Percentiles rank a stretch among this genome's conserved stretches.
Evolutionary conservation across 148 eudicot species (phyloP).

Genomic region (Cornus suecica): DNA sequence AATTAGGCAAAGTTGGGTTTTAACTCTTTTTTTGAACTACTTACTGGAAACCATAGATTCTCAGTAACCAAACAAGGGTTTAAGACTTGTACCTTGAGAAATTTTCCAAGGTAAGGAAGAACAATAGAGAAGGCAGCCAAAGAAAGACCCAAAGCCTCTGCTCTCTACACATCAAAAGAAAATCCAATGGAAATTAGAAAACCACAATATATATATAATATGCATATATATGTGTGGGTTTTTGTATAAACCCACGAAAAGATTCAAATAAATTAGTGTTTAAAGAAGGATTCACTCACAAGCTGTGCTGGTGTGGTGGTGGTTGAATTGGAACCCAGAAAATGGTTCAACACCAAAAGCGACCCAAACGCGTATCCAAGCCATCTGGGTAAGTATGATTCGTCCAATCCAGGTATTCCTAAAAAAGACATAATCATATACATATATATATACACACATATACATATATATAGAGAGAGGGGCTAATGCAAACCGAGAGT

Average conservation of each 20-base stretch:
- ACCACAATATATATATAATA: no score
- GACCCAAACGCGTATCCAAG: constrained; percentile 83
- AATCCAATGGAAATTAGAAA: not conserved
- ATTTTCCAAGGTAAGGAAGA: constrained; percentile 67
- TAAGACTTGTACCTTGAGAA: constrained; percentile 48
- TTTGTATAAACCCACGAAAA: not conserved
- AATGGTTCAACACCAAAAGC: constrained; percentile 72
- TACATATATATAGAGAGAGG: constrained; percentile 4
- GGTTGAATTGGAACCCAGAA: constrained; percentile 55
- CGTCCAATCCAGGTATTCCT: constrained; percentile 94
- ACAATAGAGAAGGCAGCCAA: constrained; percentile 72
- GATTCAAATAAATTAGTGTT: not conserved
- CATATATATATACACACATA: constrained; percentile 10
- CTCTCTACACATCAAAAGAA: constrained; percentile 38
- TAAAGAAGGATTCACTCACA: constrained; percentile 37
- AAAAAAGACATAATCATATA: not conserved
- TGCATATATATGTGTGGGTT: no score
- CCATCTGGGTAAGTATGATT: constrained; percentile 95
- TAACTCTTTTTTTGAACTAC: not conserved
- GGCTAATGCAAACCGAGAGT: constrained; percentile 45
- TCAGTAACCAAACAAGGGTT: not conserved
- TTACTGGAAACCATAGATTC: no score
- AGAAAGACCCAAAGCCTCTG: constrained; percentile 88
- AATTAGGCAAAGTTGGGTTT: not conserved
- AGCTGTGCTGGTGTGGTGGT: constrained; percentile 67